Evolutionary conservation across 1,284 basidiomycete genomes (phyloP).

Genomic region (Thelephora terrestris): DNA sequence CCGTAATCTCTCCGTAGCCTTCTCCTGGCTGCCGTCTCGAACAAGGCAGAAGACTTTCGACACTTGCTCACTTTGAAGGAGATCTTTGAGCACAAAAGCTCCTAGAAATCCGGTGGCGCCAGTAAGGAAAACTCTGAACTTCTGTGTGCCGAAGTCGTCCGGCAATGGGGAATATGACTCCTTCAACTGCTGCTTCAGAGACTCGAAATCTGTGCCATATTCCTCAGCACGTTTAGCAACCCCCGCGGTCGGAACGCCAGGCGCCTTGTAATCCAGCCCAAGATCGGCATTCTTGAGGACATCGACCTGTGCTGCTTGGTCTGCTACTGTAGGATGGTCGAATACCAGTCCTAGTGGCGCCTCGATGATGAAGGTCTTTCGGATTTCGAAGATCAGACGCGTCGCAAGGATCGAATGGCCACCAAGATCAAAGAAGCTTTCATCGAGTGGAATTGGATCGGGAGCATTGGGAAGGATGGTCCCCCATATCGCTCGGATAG

Average conservation of each 20-base stretch:
- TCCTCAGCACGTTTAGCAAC: conserved; percentile 26
- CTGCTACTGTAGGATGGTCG: conserved; percentile 80
- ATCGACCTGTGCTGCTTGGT: conserved; percentile 79
- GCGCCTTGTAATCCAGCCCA: conserved; percentile 45
- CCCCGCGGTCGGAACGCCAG: conserved; percentile 2
- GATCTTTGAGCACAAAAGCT: conserved; percentile 82
- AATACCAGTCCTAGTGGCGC: conserved; percentile 93
- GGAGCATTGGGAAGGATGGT: conserved; percentile 78
- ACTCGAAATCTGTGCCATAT: conserved; percentile 78
- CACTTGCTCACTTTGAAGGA: conserved; percentile 62
- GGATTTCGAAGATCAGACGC: conserved; percentile 92
- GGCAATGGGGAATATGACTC: conserved; percentile 49
- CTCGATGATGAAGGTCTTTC: conserved; percentile 87
- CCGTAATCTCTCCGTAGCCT: conserved; percentile 64
- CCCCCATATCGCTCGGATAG: conserved; percentile 78
- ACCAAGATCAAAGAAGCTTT: conserved; percentile 97
- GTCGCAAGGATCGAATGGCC: conserved; percentile 99
- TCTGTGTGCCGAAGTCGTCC: conserved; percentile 39
- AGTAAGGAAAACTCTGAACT: conserved; percentile 84
- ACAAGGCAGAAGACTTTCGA: conserved; percentile 89
- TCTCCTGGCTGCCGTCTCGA: conserved; percentile 57
- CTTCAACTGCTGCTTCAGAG: conserved; percentile 50
- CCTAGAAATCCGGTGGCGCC: conserved; percentile 97
- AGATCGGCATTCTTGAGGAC: conserved; percentile 72
- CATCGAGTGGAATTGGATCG: conserved; percentile 74